Evolutionary conservation across 2,329 filamentous ascomycete genomes (phyloP).

Genomic region (Sphaerulina musiva): DNA sequence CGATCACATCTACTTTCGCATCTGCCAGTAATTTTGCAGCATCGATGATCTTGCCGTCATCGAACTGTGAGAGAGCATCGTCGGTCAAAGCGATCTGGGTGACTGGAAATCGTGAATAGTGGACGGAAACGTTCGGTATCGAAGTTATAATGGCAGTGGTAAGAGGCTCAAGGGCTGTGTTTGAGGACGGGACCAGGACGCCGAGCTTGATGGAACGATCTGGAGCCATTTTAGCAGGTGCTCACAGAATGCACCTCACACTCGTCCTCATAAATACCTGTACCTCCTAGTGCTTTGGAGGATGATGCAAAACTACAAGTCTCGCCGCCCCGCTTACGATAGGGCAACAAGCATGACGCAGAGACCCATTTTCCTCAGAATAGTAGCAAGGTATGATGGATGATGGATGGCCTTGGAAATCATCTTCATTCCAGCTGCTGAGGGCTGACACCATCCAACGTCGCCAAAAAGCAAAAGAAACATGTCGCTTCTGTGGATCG

Average conservation of each 20-base stretch:
- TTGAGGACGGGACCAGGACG: slow-evolving; percentile 42
- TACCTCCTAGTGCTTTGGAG: background rate
- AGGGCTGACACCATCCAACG: background rate
- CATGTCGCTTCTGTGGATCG: slow-evolving; percentile 10
- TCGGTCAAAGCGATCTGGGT: slow-evolving; percentile 37
- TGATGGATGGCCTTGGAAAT: background rate
- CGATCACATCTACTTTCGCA: slow-evolving; percentile 29
- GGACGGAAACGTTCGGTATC: slow-evolving; percentile 35
- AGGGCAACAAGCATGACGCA: background rate
- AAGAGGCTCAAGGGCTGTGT: slow-evolving; percentile 42
- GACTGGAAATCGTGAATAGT: slow-evolving; percentile 41
- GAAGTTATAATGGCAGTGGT: slow-evolving; percentile 35
- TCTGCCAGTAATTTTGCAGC: slow-evolving; percentile 30
- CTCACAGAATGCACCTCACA: background rate
- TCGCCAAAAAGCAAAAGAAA: background rate
- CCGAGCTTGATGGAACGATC: slow-evolving; percentile 29
- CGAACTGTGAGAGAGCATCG: slow-evolving; percentile 33
- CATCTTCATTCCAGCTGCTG: background rate
- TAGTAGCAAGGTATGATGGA: background rate
- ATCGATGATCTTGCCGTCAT: slow-evolving; percentile 27
- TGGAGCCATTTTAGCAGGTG: background rate
- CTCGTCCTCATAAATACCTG: background rate
- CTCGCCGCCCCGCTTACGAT: background rate
- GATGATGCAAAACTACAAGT: too few species aligned
- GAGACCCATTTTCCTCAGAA: background rate